Evolutionary conservation across 495 filamentous ascomycete species (phyloP).

Genomic region (Neurospora sp.): DNA sequence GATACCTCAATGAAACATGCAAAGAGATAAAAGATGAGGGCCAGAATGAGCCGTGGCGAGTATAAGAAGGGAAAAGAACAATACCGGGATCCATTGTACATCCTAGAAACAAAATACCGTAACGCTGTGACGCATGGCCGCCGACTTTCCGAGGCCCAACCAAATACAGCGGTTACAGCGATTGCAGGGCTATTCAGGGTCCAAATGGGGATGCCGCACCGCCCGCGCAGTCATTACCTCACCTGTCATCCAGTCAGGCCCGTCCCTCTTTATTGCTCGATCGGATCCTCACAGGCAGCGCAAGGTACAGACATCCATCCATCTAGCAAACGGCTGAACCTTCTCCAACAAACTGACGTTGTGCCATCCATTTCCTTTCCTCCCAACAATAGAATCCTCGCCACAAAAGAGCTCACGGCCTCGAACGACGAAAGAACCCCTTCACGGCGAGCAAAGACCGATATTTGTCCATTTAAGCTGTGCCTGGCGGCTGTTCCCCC

Average conservation of each 20-base stretch:
- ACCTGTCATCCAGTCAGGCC: background rate
- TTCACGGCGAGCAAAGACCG: background rate
- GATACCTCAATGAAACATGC: background rate
- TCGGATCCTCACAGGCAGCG: background rate
- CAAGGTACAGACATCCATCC: background rate
- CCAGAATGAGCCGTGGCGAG: background rate
- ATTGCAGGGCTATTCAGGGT: background rate
- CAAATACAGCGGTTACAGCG: background rate
- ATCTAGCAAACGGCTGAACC: background rate
- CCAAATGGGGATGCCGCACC: background rate
- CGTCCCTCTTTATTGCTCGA: background rate
- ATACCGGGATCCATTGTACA: background rate
- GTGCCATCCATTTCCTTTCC: background rate
- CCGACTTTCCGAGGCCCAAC: background rate
- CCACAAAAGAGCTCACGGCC: background rate
- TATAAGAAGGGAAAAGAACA: background rate
- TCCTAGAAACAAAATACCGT: background rate
- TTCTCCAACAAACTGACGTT: background rate
- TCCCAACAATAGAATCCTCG: background rate
- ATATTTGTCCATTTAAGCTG: background rate
- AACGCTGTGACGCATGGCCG: background rate
- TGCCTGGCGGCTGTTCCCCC: background rate
- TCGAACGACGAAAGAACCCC: background rate
- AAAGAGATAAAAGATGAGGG: background rate
- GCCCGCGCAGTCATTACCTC: too few species aligned